These are phyloP conservation scores for Diplosphaera chodatii DNA, from an alignment of 139 green algal genomes.

Conservation along the genomic window DNA sequence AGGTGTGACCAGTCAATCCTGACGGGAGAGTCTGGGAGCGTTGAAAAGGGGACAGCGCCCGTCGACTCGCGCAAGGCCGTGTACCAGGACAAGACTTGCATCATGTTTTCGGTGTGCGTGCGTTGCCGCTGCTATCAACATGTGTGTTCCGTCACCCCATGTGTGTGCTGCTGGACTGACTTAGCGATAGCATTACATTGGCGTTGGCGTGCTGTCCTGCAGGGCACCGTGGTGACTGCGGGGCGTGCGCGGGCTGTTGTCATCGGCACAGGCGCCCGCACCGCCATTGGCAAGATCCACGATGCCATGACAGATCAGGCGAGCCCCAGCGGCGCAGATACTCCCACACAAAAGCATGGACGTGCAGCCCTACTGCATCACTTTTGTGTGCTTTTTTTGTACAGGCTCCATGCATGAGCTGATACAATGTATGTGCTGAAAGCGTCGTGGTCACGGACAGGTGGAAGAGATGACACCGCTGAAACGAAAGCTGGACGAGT, in stretches of 20 bases:
- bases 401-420: too few species aligned
- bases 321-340: too few species aligned
- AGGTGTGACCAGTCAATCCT: conserved; percentile 58
- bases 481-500: conserved; percentile 78
- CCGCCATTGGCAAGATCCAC: conserved; percentile 78
- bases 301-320: conserved; percentile 10
- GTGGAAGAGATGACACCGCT: conserved; percentile 69
- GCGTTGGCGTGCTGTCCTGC: too few species aligned
- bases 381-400: too few species aligned
- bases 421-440: too few species aligned
- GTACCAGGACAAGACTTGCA: conserved; percentile 80
- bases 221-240: conserved; percentile 53
- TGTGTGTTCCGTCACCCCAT: too few species aligned
- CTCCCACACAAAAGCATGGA: too few species aligned
- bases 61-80: conserved; percentile 46
- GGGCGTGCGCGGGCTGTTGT: conserved; percentile 54
- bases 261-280: conserved; percentile 58
- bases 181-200: too few species aligned
- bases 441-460: too few species aligned
- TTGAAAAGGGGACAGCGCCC: conserved; percentile 51
- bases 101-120: conserved; percentile 80
- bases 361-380: too few species aligned
- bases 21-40: conserved; percentile 73
- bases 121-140: too few species aligned
- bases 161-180: too few species aligned